Conservation (phyloP, 305 asterid genomes). For the Andrographis paniculata region DNA sequence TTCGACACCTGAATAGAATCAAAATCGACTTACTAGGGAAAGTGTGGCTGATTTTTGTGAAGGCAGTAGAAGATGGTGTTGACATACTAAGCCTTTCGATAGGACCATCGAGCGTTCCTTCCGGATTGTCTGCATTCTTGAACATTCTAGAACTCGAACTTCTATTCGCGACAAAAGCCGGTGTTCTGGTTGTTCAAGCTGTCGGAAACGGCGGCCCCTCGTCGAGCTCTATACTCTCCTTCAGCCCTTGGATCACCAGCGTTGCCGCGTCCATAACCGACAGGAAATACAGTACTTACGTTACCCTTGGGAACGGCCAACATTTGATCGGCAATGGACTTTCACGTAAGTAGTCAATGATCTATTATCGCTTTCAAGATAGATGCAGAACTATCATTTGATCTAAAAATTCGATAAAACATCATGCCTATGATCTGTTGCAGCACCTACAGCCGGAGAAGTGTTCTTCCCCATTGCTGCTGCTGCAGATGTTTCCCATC, state of each 20-base stretch:
- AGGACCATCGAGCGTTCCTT: constrained; percentile 46
- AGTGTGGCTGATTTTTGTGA: no score
- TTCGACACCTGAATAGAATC: no score
- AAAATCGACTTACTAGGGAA: no score
- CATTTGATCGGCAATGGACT: constrained; percentile 38
- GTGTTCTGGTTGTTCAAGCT: constrained; percentile 58
- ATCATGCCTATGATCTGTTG: constrained; percentile 4
- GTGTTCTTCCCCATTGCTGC: constrained; percentile 39
- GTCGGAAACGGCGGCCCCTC: constrained; percentile 63
- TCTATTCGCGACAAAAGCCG: constrained; percentile 49
- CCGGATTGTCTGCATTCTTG: constrained; percentile 38
- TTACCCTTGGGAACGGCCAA: constrained; percentile 41
- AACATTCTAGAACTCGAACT: constrained; percentile 47
- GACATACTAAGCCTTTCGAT: constrained; percentile 56
- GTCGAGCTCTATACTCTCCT: constrained; percentile 46
- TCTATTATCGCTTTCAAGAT: no score
- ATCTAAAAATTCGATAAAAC: no score
- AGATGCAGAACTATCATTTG: no score
- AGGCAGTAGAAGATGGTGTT: constrained; percentile 73
- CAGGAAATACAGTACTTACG: constrained; percentile 36
- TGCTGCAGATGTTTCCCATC: constrained; percentile 48
- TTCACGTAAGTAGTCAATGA: constrained; percentile 51
- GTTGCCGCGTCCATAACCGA: constrained; percentile 55
- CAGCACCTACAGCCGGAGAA: constrained; percentile 49
- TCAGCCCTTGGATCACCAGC: constrained; percentile 59